These are phyloP conservation scores for Ceratocystis albifundus DNA, from an alignment of 2,329 filamentous ascomycete species.

Conservation along the genomic window DNA sequence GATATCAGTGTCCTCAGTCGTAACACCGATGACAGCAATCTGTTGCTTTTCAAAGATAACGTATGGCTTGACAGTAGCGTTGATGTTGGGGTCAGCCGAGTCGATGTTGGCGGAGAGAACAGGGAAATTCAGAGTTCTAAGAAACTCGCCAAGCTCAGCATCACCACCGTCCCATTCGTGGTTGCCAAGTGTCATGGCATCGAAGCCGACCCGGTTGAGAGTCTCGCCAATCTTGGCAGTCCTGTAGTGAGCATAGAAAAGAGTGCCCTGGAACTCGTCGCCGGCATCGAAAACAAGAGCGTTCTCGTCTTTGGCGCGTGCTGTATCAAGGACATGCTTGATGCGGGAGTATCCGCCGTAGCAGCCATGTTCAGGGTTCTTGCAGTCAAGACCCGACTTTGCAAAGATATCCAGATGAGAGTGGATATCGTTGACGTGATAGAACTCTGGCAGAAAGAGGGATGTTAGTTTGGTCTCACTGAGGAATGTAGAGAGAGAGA, in stretches of 20 bases:
- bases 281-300: conserved; percentile 53
- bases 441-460: conserved; percentile 40
- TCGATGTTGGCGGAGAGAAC: conserved; percentile 52
- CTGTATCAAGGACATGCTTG: conserved; percentile 47
- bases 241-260: conserved; percentile 56
- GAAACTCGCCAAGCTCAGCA: conserved; percentile 48
- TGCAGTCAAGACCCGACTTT: conserved; percentile 51
- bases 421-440: conserved; percentile 60
- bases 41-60: conserved; percentile 51
- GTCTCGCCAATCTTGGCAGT: conserved; percentile 58
- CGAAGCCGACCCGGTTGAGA: conserved; percentile 53
- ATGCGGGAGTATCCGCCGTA: conserved; percentile 54
- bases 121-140: conserved; percentile 53
- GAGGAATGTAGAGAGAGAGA: not conserved
- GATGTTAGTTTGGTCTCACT: not conserved
- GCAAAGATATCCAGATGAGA: conserved; percentile 54
- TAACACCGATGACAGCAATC: conserved; percentile 53
- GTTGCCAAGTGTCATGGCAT: conserved; percentile 57
- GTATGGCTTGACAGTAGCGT: conserved; percentile 53
- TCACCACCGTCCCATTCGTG: conserved; percentile 57
- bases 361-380: conserved; percentile 44
- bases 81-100: conserved; percentile 47
- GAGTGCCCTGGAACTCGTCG: conserved; percentile 59
- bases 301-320: conserved; percentile 46
- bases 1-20: conserved; percentile 46